Base-by-base conservation (phyloP, 495 filamentous ascomycete species). In the Daldinia caldariorum region DNA sequence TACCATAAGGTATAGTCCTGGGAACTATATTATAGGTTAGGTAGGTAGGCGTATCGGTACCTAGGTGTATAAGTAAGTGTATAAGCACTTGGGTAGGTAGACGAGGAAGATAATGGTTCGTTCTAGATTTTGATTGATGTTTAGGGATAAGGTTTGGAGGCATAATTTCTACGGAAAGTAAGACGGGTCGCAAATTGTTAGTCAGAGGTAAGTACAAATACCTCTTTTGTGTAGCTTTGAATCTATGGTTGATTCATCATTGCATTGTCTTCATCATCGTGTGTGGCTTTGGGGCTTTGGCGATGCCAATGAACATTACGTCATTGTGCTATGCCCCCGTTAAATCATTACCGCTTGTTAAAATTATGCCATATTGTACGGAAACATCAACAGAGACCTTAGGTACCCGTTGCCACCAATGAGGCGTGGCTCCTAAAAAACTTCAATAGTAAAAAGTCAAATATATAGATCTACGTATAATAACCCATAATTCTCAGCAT, bases 181-280 rank as follows among this genome's bases (percentile, higher is more conserved):
- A n/a, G n/a, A n/a, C 26, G 26, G 26, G 3, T 26, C 26, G n/a
- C 10, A 13, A 41, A 32, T 13, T 41, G 18, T 47, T 47, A 47
- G 43, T 22, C 20, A 47, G n/a, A n/a, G n/a, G 10, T 18, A 14
- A 10, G 10, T 32, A 31, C n/a, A n/a, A 18, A 22, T 32, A 2
- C 4, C 2, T 16, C 26, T 35, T 32, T 34, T 43, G 55, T 55
- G 54, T 60, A 56, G 54, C 60, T 53, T 53, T 18, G 12, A 35
- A 32, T 9, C n/a, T 43, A 45, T 60, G 41, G 22, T 70, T 61
- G 56, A 66, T 66, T 71, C 57, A 63, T 71, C 53, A 66, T 66
- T 49, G 45, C 53, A 66, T 66, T 49, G 45, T 66, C 34, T 54
- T 55, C 56, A 67, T 59, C 56, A 59, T 71, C 64, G 49, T 29